Evolutionary conservation across 139 green algal species (phyloP), one percentile per base, ranked within the genome.

Genomic region (Trebouxia sp.): DNA sequence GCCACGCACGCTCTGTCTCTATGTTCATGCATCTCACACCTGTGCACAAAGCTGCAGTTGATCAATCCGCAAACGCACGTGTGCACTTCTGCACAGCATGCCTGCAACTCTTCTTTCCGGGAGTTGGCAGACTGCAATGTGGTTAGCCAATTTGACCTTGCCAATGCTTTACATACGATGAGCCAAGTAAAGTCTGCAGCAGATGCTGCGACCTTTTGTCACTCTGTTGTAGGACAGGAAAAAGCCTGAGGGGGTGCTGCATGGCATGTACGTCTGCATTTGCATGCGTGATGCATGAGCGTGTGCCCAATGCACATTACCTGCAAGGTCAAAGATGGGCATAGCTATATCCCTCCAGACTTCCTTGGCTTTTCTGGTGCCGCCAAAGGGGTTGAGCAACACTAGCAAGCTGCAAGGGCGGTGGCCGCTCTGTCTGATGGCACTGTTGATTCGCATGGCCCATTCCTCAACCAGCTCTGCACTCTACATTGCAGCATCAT

Each of bases 301-400:
- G 26, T 50, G 11, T n/a, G 26, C 32, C 17, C 17, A 47, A 14
- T 7, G n/a, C n/a, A n/a, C n/a, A n/a, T n/a, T n/a, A 83, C 80
- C 80, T 77, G 82, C 76, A 1, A 67, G 30, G 1, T 78, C 22
- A n/a, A 85, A 69, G 51, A 85, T 35, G 32, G 82, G 82, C 43
- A 42, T 11, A 5, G 50, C 92, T 9, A 89, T 76, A 0, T 79
- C 42, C 30, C 88, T 45, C 88, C 89, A 97, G 12, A 94, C 67
- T 0, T 66, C 3, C 4, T 55, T 56, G 0, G 89, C 89, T 32
- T 75, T 65, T 0, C 87, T 45, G 6, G 65, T 20, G 39, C 94
- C 94, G 1, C 88, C 85, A 85, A 87, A 92, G 0, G 93, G 94
- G 85, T 98, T 98, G 15, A 97, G 70, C 66, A 96, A 86, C 55